Conservation (phyloP, 169 alveolate genomes). For the Eimeria maxima region DNA sequence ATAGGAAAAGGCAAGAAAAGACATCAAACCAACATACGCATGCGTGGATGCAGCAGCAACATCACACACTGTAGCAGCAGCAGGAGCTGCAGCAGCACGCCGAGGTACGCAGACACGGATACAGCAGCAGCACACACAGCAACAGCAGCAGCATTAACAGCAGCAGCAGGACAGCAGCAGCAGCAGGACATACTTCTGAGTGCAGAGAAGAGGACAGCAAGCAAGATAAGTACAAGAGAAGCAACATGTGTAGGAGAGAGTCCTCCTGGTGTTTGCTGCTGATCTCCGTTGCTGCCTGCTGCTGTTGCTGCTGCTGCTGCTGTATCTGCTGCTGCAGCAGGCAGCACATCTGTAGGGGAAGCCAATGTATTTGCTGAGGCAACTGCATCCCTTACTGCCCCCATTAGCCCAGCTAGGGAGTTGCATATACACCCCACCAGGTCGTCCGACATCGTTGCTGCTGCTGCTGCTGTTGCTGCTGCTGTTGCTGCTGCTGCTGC, state of each 20-base stretch:
- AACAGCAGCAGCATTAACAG: neutral
- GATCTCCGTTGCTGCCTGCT: no score
- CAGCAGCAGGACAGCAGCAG: neutral
- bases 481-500: conserved; percentile 13
- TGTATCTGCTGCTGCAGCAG: no score
- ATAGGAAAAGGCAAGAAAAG: no score
- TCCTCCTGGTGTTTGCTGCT: neutral
- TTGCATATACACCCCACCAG: neutral
- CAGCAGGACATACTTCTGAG: neutral
- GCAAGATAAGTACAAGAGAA: conserved; percentile 20
- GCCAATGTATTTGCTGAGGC: no score
- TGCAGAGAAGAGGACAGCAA: conserved; percentile 28
- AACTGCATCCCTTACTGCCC: no score
- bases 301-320: no score
- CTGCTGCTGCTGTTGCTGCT: neutral
- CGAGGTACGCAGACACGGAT: neutral
- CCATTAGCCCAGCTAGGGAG: no score
- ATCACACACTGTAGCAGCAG: no score
- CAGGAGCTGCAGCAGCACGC: neutral
- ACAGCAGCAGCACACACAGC: neutral
- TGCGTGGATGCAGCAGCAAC: no score
- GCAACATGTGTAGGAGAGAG: conserved; percentile 42
- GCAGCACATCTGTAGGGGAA: no score
- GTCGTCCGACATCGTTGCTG: neutral
- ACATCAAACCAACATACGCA: no score